phyloP scores from a whole-genome alignment of 345 rosid genomes.

The Eucalyptus curtisii region DNA sequence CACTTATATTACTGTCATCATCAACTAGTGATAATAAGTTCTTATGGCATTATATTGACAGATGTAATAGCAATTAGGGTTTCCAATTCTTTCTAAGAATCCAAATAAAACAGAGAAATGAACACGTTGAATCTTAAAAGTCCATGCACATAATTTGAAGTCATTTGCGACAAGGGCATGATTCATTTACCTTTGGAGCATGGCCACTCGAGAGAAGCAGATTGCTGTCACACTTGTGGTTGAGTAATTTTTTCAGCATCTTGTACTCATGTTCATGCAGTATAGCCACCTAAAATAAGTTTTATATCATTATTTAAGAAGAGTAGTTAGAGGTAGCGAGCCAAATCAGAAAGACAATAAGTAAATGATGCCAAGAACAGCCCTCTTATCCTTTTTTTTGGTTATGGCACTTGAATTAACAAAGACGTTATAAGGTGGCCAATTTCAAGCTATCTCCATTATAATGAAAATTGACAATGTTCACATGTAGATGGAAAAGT shows the following conservation, averaged over 20 bases:
- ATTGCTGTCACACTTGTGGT: neutral
- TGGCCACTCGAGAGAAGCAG: constrained; percentile 15
- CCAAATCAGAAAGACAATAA: neutral
- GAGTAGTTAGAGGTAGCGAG: neutral
- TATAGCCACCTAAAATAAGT: constrained; percentile 22
- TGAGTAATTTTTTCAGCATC: constrained; percentile 20
- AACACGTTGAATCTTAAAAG: neutral
- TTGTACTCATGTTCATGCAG: constrained; percentile 19
- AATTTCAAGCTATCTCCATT: neutral
- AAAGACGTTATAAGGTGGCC: neutral
- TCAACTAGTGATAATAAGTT: neutral
- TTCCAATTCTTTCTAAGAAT: neutral
- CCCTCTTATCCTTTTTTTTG: neutral
- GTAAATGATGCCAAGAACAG: neutral
- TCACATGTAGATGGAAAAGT: neutral
- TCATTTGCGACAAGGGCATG: neutral
- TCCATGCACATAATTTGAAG: neutral
- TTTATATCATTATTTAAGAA: neutral
- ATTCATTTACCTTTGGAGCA: constrained; percentile 21
- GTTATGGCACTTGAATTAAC: neutral
- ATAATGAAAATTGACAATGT: neutral
- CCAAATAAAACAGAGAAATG: neutral
- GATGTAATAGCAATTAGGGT: neutral
- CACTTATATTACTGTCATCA: neutral
- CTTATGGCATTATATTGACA: neutral